Base-by-base conservation (phyloP, 1,284 basidiomycete genomes). In the Ceraceosorus guamensis region DNA sequence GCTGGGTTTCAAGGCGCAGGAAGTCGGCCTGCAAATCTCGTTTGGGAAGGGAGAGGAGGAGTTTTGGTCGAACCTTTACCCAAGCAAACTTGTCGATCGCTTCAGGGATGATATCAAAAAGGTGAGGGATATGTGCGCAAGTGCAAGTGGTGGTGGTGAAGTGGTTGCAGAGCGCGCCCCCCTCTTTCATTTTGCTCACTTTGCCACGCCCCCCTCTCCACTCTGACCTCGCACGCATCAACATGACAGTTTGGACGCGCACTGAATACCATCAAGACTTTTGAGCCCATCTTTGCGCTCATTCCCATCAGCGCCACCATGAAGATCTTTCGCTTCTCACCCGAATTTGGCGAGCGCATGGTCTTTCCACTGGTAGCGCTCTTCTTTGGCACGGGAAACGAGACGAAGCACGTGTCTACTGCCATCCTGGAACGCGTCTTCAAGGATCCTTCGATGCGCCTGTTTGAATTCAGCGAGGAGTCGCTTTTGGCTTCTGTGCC, bases 311-410 rank as follows among this genome's bases (percentile, higher is more conserved):
- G 65, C 44, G 46, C 56, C 5, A 70, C 70, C 68, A 52, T 72
- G 33, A 61, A 59, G 48, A 53, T 72, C 55, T 70, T 72, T 51
- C 61, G 67, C 10, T 72, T 67, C 52, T 61, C 63, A 1, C 61
- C 67, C 49, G 81, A 80, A 56, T 84, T 84, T 63, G 82, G 81
- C 3, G 81, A 84, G 60, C 77, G 79, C 39, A 81, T 83, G 76
- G 80, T 84, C 5, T 83, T 81, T 60, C 82, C 83, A 3, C 77
- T 83, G 10, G 81, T 82, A 7, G 82, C 82, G 0, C 76, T 84
- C 39, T 84, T 83, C 73, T 75, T 83, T 80, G 82, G 82, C 16
- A 83, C 82, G n/a, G 82, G 83, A 1, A 84, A 84, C 62, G 81
- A 83, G 63, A 84, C 82, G 3, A 82, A 81, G 14, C 82, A 82